phyloP scores from a whole-genome alignment of 768 basidiomycete species.

The Pleurotus eryngii region DNA sequence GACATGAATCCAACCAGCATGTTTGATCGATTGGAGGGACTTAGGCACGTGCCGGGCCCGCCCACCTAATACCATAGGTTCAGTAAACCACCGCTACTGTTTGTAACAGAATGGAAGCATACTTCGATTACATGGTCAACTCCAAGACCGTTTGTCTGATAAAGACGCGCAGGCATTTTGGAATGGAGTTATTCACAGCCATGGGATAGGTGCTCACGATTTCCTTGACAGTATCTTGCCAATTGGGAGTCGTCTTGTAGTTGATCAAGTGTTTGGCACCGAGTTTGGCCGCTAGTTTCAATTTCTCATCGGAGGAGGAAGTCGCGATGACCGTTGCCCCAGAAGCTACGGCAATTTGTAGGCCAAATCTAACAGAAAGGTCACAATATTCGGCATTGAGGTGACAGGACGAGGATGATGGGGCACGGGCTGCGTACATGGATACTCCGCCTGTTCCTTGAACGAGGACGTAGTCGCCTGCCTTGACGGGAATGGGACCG shows the following conservation, averaged over 20 bases:
- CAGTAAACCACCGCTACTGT: slow-evolving; percentile 16
- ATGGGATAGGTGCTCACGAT: slow-evolving; percentile 30
- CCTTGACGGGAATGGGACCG: slow-evolving; percentile 48
- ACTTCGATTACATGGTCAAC: slow-evolving; percentile 40
- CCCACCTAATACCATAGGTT: slow-evolving; percentile 45
- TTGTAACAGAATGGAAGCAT: neutral
- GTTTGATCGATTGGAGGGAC: slow-evolving; percentile 34
- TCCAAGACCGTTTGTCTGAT: slow-evolving; percentile 33
- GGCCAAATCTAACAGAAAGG: slow-evolving; percentile 38
- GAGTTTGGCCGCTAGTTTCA: slow-evolving; percentile 47
- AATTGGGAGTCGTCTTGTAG: slow-evolving; percentile 53
- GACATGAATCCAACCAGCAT: slow-evolving; percentile 42
- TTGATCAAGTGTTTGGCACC: slow-evolving; percentile 60
- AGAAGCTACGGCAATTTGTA: slow-evolving; percentile 58
- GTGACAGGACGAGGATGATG: too few species aligned
- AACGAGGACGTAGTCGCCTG: slow-evolving; percentile 56
- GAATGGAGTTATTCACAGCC: neutral
- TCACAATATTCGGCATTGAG: too few species aligned
- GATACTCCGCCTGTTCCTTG: slow-evolving; percentile 60
- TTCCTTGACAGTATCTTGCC: slow-evolving; percentile 49
- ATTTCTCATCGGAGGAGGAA: slow-evolving; percentile 64
- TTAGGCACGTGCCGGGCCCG: slow-evolving; percentile 44
- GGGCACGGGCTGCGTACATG: slow-evolving; percentile 26
- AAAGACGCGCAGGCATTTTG: neutral
- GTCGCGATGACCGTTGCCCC: slow-evolving; percentile 66